A percentile compares a stretch with the other conserved stretches of the same genome.
Conservation (phyloP, 352 stramenopile species). For the Globisporangium perplexum region DNA sequence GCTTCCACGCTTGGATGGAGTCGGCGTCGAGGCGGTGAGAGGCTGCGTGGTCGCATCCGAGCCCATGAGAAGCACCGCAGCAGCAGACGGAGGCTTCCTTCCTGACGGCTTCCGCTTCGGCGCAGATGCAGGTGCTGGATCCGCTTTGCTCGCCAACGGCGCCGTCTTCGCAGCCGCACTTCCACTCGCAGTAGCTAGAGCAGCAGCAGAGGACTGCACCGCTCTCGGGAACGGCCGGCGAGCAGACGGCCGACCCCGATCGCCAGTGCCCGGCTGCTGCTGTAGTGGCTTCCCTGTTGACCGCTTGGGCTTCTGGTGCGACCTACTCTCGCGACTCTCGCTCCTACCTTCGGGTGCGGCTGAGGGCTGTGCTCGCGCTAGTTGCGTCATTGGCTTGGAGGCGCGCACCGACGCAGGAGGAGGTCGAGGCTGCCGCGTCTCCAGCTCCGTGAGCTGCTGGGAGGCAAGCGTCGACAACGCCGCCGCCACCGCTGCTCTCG, state of each 20-base stretch:
- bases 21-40: neutral
- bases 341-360: neutral
- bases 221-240: conserved; percentile 4
- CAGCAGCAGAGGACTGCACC: neutral
- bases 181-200: neutral
- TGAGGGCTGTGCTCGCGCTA: neutral
- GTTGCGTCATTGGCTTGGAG: neutral
- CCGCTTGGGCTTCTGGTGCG: neutral
- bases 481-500: neutral
- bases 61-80: conserved; percentile 12
- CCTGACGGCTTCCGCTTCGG: conserved; percentile 4
- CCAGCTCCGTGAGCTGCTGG: neutral
- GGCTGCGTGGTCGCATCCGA: neutral
- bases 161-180: neutral
- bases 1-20: neutral
- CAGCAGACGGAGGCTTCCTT: neutral
- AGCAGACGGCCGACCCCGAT: neutral
- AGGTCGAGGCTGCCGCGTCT: conserved; percentile 2
- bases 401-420: conserved; percentile 6
- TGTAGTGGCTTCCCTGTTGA: no score
- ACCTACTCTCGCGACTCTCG: neutral
- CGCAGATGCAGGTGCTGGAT: neutral
- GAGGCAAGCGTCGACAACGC: neutral
- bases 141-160: neutral
- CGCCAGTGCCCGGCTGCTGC: conserved; percentile 1